phyloP scores from a whole-genome alignment of 2,329 filamentous ascomycete species.

The Arthrobotrys iridis region DNA sequence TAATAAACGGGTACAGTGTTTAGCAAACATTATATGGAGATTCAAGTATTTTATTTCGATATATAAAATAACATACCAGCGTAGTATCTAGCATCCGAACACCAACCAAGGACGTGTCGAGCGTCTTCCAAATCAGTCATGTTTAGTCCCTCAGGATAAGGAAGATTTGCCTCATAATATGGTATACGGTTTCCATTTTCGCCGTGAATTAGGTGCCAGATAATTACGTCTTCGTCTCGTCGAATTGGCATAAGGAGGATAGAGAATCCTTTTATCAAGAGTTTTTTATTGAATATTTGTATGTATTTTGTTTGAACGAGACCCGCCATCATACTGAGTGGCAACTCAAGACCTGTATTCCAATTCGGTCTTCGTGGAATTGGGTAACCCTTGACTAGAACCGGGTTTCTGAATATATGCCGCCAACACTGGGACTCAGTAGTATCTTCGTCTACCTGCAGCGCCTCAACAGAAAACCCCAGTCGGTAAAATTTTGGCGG shows the following conservation, averaged over 20 bases:
- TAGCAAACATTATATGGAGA: not conserved
- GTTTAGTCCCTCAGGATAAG: not conserved
- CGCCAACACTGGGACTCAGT: conserved; percentile 38
- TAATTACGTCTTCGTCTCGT: conserved; percentile 16
- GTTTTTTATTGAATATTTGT: conserved; percentile 33
- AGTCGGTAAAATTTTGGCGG: conserved; percentile 17
- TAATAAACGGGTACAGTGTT: not conserved
- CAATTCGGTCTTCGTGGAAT: conserved; percentile 4
- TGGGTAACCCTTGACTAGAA: conserved; percentile 48
- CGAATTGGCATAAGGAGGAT: conserved; percentile 51
- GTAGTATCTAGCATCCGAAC: conserved; percentile 32
- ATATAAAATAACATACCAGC: conserved; percentile 17
- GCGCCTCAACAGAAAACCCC: conserved; percentile 17
- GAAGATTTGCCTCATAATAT: conserved; percentile 8
- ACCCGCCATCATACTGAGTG: conserved; percentile 55
- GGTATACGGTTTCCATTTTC: conserved; percentile 31
- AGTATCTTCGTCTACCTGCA: not conserved
- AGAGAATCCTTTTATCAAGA: conserved; percentile 56
- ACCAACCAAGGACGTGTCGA: conserved; percentile 54
- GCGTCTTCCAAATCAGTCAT: not conserved
- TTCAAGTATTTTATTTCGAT: not conserved
- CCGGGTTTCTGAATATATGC: conserved; percentile 37
- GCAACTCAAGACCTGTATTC: conserved; percentile 52
- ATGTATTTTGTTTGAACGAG: conserved; percentile 29
- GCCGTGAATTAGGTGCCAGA: conserved; percentile 56